Conservation (phyloP, 2,329 filamentous ascomycete genomes). For the Botrytis porri region DNA sequence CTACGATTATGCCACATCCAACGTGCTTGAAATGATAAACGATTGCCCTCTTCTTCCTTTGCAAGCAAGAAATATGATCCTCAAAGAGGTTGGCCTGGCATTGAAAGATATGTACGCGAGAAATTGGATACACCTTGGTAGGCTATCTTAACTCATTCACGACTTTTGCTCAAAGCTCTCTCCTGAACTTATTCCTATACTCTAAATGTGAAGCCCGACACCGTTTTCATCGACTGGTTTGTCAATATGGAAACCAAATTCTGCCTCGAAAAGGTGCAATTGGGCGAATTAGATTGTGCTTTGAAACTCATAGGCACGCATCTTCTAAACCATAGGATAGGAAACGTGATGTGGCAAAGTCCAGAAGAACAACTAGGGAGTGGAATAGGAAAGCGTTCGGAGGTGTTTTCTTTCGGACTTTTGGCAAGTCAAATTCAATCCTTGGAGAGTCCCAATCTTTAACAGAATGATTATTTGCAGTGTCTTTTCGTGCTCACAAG, state of each 20-base stretch:
- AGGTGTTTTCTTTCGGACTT: constrained; percentile 26
- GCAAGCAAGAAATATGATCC: constrained; percentile 8
- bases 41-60: constrained; percentile 8
- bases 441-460: background rate
- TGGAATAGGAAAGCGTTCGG: constrained; percentile 25
- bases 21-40: constrained; percentile 3
- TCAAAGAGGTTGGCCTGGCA: constrained; percentile 15
- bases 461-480: constrained; percentile 23
- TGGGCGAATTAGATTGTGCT: constrained; percentile 22
- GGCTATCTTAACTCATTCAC: background rate
- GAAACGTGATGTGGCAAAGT: constrained; percentile 27
- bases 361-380: constrained; percentile 24
- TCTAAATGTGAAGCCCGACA: constrained; percentile 21
- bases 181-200: background rate
- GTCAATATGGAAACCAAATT: constrained; percentile 12
- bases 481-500: constrained; percentile 33
- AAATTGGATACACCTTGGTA: constrained; percentile 25
- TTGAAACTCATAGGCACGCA: constrained; percentile 22
- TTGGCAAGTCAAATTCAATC: constrained; percentile 21
- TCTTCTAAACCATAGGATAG: constrained; percentile 21
- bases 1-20: constrained; percentile 3
- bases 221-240: constrained; percentile 22
- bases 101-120: constrained; percentile 23
- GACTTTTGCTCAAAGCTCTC: constrained; percentile 7
- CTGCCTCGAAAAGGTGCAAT: constrained; percentile 12